Conservation (phyloP, 768 basidiomycete genomes). For the Sporobolomyces roseus region DNA sequence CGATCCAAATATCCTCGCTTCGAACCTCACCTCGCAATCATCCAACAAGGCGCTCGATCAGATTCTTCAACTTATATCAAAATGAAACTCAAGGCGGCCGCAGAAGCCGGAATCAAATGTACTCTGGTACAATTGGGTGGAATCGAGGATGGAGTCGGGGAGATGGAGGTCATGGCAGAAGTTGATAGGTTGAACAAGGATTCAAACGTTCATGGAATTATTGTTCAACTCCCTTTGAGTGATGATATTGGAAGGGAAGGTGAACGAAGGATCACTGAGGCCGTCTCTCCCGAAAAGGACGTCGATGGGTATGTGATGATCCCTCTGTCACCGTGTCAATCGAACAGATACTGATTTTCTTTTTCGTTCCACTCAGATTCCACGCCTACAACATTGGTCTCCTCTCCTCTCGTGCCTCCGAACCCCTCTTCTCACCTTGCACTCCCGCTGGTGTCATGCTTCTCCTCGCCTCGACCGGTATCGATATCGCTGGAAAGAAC, state of each 20-base stretch:
- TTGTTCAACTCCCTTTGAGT: slow-evolving; percentile 92
- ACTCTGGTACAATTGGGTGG: slow-evolving; percentile 61
- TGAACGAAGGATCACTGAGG: slow-evolving; percentile 88
- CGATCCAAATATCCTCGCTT: slow-evolving; percentile 77
- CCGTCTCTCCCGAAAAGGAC: slow-evolving; percentile 88
- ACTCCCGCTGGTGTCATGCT: slow-evolving; percentile 90
- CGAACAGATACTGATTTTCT: neutral
- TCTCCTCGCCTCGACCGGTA: slow-evolving; percentile 80
- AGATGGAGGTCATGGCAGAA: slow-evolving; percentile 54
- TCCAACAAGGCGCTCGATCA: slow-evolving; percentile 87
- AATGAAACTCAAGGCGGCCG: slow-evolving; percentile 94
- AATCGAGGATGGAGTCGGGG: slow-evolving; percentile 43
- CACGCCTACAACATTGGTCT: slow-evolving; percentile 98
- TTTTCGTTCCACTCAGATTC: slow-evolving; percentile 61
- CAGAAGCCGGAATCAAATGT: slow-evolving; percentile 85
- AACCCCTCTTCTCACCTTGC: slow-evolving; percentile 87
- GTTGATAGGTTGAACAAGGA: slow-evolving; percentile 82
- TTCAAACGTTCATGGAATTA: slow-evolving; percentile 73
- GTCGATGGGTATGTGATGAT: slow-evolving; percentile 74
- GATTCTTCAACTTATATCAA: slow-evolving; percentile 90
- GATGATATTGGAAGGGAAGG: slow-evolving; percentile 73
- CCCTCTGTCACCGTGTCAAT: too few relatives aligned
- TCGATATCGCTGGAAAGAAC: slow-evolving; percentile 69
- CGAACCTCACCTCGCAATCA: slow-evolving; percentile 80
- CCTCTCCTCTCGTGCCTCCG: slow-evolving; percentile 80